Evolutionary conservation across 345 rosid genomes (phyloP), one percentile per base, ranked within the genome.

Genomic region (Clausena lansium): DNA sequence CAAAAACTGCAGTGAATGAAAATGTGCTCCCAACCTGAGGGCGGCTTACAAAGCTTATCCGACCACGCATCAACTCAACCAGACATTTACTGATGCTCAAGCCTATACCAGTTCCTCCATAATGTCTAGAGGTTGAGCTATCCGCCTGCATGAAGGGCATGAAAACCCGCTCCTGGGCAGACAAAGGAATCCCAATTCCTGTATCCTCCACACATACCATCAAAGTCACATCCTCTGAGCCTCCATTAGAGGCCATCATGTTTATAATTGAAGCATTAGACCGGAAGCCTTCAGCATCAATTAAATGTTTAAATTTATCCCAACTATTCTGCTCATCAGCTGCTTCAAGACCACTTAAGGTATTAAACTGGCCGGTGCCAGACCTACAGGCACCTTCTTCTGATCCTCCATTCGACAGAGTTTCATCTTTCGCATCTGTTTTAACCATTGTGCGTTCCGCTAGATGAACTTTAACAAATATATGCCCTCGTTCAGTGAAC

Each of bases 141-240:
- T 94, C 99, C 22, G 98, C 99, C 86, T 96, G 99, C 94, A 96
- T 88, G 78, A 96, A 96, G 33, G 99, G 99, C 90, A 84, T 90
- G 82, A 96, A 96, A 45, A 96, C 95, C 28, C 97, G 92, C 30
- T 89, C 91, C 75, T 96, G 99, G 22, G 98, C 99, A 20, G 54
- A 69, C 59, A 91, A 79, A 30, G 99, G 99, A 79, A 96, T 94
- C 39, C 99, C 99, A 2, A 92, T 92, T 41, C 99, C 99, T 0
- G 98, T 96, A 87, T 96, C 99, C 87, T 96, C 99, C 76, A 96
- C 95, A 17, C 88, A 87, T 35, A 92, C 91, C 87, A 90, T 84
- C 71, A 96, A 82, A 45, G 94, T 87, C 38, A 91, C 89, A 66
- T 74, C 85, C 65, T 84, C 85, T 5, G 91, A 86, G 77, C 79